A percentile compares a stretch with the other conserved stretches of the same genome.
Conservation (phyloP, 129 eudicot genomes). For the Smallanthus sonchifolius region DNA sequence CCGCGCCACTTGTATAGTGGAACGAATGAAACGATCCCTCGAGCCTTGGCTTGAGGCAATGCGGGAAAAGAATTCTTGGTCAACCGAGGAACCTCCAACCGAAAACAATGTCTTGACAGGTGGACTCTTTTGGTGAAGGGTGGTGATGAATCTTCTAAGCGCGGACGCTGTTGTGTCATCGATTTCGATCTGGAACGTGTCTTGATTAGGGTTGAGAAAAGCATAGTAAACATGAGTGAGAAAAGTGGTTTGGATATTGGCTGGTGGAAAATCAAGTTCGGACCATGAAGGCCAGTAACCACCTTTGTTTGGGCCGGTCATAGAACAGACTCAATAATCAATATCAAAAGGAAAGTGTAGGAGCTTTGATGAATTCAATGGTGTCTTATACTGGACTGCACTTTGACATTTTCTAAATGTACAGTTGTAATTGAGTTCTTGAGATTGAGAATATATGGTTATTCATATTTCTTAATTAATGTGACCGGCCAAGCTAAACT, state of each 20-base stretch:
- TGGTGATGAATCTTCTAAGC: slow-evolving; percentile 54
- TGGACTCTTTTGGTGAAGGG: slow-evolving; percentile 3
- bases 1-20: slow-evolving; percentile 44
- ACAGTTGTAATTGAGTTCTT: too few species aligned
- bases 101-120: slow-evolving; percentile 50
- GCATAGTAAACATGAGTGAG: slow-evolving; percentile 69
- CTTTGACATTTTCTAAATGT: too few species aligned
- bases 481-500: too few species aligned
- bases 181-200: slow-evolving; percentile 50
- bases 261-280: slow-evolving; percentile 29
- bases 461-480: too few species aligned
- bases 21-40: slow-evolving; percentile 43
- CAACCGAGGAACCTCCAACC: slow-evolving; percentile 55
- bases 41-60: slow-evolving; percentile 38
- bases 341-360: too few species aligned
- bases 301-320: slow-evolving; percentile 31
- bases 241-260: slow-evolving; percentile 40
- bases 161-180: slow-evolving; percentile 28
- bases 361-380: too few species aligned
- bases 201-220: slow-evolving; percentile 46
- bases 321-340: too few species aligned
- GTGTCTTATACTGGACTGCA: too few species aligned
- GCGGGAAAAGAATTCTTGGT: slow-evolving; percentile 24
- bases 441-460: too few species aligned
- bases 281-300: slow-evolving; percentile 75